Evolutionary conservation across 176 grass and related monocot species (phyloP).

Genomic region (Raddia guianensis): DNA sequence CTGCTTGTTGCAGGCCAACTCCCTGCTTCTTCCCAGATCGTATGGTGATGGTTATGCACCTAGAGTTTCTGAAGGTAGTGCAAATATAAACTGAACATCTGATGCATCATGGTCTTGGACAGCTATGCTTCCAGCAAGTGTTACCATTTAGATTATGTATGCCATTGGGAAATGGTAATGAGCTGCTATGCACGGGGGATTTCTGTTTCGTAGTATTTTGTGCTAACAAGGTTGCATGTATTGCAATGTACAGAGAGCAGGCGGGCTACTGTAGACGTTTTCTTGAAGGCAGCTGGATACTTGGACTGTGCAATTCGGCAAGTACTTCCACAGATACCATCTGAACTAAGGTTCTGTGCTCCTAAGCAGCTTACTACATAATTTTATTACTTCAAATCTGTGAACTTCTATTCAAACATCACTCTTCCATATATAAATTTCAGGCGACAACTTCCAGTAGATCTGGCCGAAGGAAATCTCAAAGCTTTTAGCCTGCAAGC

Average conservation of each 20-base stretch:
- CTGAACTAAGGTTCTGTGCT: constrained; percentile 60
- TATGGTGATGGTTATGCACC: constrained; percentile 74
- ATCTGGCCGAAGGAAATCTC: constrained; percentile 83
- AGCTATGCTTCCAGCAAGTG: background rate
- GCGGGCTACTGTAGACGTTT: constrained; percentile 78
- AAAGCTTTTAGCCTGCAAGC: constrained; percentile 85
- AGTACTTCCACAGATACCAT: constrained; percentile 75
- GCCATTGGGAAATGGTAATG: background rate
- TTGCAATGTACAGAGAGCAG: constrained; percentile 67
- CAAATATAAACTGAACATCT: background rate
- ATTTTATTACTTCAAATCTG: background rate
- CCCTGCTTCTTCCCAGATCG: constrained; percentile 80
- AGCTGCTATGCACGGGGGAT: background rate
- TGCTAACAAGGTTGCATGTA: constrained; percentile 16
- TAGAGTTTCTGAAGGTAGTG: constrained; percentile 79
- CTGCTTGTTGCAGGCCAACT: constrained; percentile 80
- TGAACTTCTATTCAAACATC: background rate
- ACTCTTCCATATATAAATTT: constrained; percentile 23
- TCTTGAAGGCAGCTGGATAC: constrained; percentile 93
- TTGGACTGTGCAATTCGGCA: constrained; percentile 76
- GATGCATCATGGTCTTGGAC: constrained; percentile 2
- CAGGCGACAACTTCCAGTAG: constrained; percentile 92
- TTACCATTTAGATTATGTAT: background rate
- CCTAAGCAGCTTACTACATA: background rate
- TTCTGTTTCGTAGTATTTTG: background rate